Evolutionary conservation across 2,329 filamentous ascomycete genomes (phyloP).

Genomic region (Lecanicillium sp.): DNA sequence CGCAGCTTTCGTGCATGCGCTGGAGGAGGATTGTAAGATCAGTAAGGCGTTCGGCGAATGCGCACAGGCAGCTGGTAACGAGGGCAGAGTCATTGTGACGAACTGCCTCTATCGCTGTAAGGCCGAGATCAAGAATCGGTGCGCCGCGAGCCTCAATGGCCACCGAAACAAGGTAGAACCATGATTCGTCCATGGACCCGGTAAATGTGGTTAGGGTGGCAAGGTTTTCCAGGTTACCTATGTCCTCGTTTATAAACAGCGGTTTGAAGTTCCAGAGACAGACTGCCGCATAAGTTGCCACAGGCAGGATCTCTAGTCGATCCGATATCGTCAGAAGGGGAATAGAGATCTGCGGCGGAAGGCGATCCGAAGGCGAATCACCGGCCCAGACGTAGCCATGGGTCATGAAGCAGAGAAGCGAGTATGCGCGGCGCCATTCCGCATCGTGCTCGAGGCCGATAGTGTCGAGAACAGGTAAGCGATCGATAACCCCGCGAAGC

Average conservation of each 20-base stretch:
- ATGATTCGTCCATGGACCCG: slow-evolving; percentile 91
- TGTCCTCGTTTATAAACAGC: slow-evolving; percentile 73
- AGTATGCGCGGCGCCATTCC: slow-evolving; percentile 93
- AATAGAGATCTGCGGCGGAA: slow-evolving; percentile 77
- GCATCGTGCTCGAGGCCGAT: slow-evolving; percentile 72
- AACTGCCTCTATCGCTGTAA: slow-evolving; percentile 77
- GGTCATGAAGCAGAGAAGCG: slow-evolving; percentile 81
- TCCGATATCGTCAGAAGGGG: slow-evolving; percentile 73
- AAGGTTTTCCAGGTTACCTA: slow-evolving; percentile 82
- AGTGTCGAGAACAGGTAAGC: slow-evolving; percentile 77
- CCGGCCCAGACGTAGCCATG: slow-evolving; percentile 97
- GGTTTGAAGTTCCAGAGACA: slow-evolving; percentile 97
- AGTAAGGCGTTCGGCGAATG: slow-evolving; percentile 81
- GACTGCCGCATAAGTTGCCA: slow-evolving; percentile 88
- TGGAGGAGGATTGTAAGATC: slow-evolving; percentile 73
- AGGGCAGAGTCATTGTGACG: slow-evolving; percentile 61
- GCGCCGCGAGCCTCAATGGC: slow-evolving; percentile 91
- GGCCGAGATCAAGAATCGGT: slow-evolving; percentile 81
- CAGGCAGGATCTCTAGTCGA: slow-evolving; percentile 78
- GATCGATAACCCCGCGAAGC: slow-evolving; percentile 71
- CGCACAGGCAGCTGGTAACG: slow-evolving; percentile 70
- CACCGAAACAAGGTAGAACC: slow-evolving; percentile 95
- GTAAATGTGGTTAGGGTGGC: slow-evolving; percentile 87
- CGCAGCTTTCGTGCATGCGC: slow-evolving; percentile 92
- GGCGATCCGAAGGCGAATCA: slow-evolving; percentile 67